phyloP scores from a whole-genome alignment of 2,329 filamentous ascomycete species.

The Huntiella abstrusa region DNA sequence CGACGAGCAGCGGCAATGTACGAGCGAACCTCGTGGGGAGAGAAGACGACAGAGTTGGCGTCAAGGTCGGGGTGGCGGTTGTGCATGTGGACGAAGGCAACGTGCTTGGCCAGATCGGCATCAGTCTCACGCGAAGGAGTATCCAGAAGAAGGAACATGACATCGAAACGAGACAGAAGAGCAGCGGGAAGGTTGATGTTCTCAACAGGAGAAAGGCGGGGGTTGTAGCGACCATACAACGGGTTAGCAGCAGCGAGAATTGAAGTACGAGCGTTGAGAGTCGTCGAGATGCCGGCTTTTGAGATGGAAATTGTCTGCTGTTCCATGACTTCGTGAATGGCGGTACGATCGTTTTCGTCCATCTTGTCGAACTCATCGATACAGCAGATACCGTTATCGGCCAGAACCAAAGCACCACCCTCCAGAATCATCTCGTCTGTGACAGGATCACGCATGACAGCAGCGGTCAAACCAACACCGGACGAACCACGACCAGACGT shows the following conservation, averaged over 20 bases:
- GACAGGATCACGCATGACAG: constrained; percentile 67
- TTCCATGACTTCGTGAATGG: constrained; percentile 78
- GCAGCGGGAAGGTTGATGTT: constrained; percentile 99
- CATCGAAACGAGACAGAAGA: constrained; percentile 87
- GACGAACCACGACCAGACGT: constrained; percentile 66
- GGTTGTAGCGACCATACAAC: constrained; percentile 94
- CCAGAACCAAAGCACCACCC: constrained; percentile 59
- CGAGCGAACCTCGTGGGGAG: constrained; percentile 80
- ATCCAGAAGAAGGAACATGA: constrained; percentile 92
- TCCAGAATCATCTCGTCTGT: constrained; percentile 74
- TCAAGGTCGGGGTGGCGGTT: constrained; percentile 68
- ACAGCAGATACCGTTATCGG: constrained; percentile 70
- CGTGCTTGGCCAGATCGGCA: constrained; percentile 85
- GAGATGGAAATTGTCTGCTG: constrained; percentile 75
- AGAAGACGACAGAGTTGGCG: constrained; percentile 43
- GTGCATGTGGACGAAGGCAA: constrained; percentile 94
- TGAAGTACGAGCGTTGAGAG: constrained; percentile 85
- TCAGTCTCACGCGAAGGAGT: constrained; percentile 78
- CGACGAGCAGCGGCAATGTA: constrained; percentile 87
- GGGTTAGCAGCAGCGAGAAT: constrained; percentile 95
- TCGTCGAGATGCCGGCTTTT: constrained; percentile 52
- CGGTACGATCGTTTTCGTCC: constrained; percentile 66
- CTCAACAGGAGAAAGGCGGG: constrained; percentile 87
- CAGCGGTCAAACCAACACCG: constrained; percentile 65
- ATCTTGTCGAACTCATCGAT: constrained; percentile 84